Evolutionary conservation across 106 monocot species (phyloP), one percentile per base, ranked within the genome.

Genomic region (Iris macrosiphon): DNA sequence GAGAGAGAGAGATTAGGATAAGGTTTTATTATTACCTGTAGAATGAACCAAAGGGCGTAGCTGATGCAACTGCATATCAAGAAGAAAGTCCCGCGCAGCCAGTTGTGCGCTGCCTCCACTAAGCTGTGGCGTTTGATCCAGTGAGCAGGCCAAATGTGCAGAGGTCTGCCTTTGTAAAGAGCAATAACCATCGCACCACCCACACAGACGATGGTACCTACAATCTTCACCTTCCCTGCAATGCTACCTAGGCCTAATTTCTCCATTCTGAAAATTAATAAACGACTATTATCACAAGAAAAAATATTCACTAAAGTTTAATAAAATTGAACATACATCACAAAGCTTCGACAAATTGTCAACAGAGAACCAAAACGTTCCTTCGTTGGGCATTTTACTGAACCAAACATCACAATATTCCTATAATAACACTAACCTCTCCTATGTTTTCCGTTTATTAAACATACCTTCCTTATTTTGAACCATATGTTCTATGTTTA

Each of bases 151-250:
- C 29, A 4, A 1, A 51, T 29, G 26, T 51, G 51, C 14, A 51
- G 4, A 14, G 51, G 27, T 26, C 14, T 10, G 13, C 51, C 51
- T 29, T 29, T 29, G 30, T 51, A 51, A 14, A 51, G 35, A 25
- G 52, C 66, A 42, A 60, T 65, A 15, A 66, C 37, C 73, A 73
- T 73, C 31, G 73, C 66, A 7, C 73, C 73, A 44, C 66, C 73
- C 1, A 73, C 65, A 10, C 73, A 73, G 15, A 59, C 1, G 17
- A 73, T 11, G 9, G 59, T 57, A 25, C 73, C 65, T 0, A 73
- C 14, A 33, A 73, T 32, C 56, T 60, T 73, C 1, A 41, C 39
- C 31, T 44, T 27, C 26, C 73, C 73, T 34, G 33, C 40, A 42
- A 9, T 21, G 13, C 52, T 52, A n/a, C 65, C 52, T n/a, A 52